phyloP scores from a whole-genome alignment of 2,329 filamentous ascomycete species.

The Coniella vitis region DNA sequence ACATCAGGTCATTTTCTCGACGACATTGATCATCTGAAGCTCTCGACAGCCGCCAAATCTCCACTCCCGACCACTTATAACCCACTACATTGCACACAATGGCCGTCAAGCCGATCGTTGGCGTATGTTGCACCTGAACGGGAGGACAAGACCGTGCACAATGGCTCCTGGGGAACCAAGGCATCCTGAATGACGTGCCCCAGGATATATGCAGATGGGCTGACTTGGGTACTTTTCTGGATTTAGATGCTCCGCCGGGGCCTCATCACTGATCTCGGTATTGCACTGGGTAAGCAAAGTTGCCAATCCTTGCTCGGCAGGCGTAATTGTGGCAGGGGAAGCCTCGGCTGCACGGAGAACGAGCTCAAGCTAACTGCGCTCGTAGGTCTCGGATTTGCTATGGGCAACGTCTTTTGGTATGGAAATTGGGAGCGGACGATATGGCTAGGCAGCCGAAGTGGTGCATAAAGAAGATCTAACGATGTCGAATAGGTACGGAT shows the following conservation, averaged over 20 bases:
- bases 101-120: constrained; percentile 50
- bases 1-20: constrained; percentile 15
- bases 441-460: background rate
- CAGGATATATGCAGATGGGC: constrained; percentile 20
- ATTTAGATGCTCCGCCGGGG: constrained; percentile 52
- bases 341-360: background rate
- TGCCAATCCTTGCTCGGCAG: too few species aligned
- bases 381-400: constrained; percentile 45
- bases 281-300: constrained; percentile 46
- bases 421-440: constrained; percentile 18
- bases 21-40: background rate
- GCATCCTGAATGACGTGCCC: background rate
- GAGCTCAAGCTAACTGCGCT: constrained; percentile 27
- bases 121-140: constrained; percentile 39
- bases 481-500: constrained; percentile 46
- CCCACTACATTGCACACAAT: constrained; percentile 32
- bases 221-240: constrained; percentile 24
- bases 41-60: constrained; percentile 9
- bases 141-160: background rate
- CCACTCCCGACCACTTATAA: constrained; percentile 12
- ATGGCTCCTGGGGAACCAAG: constrained; percentile 1
- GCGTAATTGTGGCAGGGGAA: background rate
- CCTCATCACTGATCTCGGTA: constrained; percentile 49
- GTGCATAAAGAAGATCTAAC: background rate
- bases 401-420: constrained; percentile 54